phyloP scores from a whole-genome alignment of 495 filamentous ascomycete genomes.

The Xylaria palmicola region DNA sequence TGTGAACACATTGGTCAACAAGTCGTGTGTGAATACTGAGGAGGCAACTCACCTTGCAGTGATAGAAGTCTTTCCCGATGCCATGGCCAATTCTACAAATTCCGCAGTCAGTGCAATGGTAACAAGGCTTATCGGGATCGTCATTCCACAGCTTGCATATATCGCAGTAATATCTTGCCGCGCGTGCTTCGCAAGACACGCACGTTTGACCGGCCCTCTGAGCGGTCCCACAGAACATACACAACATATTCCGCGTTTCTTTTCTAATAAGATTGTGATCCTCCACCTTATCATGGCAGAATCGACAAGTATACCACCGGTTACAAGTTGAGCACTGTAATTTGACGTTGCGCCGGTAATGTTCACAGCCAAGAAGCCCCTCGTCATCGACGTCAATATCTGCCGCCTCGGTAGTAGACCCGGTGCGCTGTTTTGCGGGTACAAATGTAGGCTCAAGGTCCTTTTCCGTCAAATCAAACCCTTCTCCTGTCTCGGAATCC shows the following conservation, averaged over 20 bases:
- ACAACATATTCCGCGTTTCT: constrained; percentile 93
- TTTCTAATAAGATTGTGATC: constrained; percentile 78
- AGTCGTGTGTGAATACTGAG: neutral
- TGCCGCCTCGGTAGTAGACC: constrained; percentile 27
- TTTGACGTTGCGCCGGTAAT: constrained; percentile 96
- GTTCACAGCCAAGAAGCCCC: constrained; percentile 71
- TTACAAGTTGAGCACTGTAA: constrained; percentile 86
- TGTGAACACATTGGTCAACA: constrained; percentile 26
- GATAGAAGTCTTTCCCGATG: constrained; percentile 92
- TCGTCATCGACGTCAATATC: constrained; percentile 48
- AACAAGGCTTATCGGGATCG: constrained; percentile 85
- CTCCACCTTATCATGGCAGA: constrained; percentile 88
- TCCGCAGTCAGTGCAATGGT: constrained; percentile 95
- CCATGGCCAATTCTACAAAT: constrained; percentile 91
- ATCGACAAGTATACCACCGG: constrained; percentile 91
- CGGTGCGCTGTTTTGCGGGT: constrained; percentile 28
- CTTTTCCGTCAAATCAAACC: constrained; percentile 66
- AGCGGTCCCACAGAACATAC: constrained; percentile 89
- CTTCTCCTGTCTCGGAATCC: constrained; percentile 38
- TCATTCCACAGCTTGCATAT: constrained; percentile 98
- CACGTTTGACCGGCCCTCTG: constrained; percentile 82
- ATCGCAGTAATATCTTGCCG: constrained; percentile 90
- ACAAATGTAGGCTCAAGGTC: constrained; percentile 74
- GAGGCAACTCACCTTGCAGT: constrained; percentile 79
- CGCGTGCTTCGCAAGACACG: constrained; percentile 67